Conservation (phyloP, 768 basidiomycete species). For the Pholiota microspora region DNA sequence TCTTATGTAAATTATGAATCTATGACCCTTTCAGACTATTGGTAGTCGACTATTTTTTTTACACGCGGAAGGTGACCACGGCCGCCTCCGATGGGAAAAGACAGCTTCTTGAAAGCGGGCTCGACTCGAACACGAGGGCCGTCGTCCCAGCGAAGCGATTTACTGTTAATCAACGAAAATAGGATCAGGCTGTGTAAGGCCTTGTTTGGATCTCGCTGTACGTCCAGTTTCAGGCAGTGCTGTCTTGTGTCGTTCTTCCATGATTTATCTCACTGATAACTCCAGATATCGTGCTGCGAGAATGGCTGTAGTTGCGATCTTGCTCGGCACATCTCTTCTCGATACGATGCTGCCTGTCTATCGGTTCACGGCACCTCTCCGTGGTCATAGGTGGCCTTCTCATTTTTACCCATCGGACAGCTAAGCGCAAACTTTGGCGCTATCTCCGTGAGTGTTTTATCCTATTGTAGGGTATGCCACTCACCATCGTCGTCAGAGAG, state of each 20-base stretch:
- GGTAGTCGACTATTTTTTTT: background rate
- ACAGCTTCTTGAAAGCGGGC: slow-evolving; percentile 1
- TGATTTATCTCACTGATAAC: slow-evolving; percentile 2
- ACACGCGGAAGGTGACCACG: slow-evolving; percentile 11
- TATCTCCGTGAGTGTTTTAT: slow-evolving; percentile 25
- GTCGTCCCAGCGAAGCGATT: slow-evolving; percentile 2
- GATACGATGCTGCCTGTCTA: slow-evolving; percentile 1
- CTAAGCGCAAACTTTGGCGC: slow-evolving; percentile 19
- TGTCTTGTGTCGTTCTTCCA: background rate
- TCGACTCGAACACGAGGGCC: background rate
- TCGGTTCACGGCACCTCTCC: slow-evolving; percentile 10
- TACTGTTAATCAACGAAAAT: slow-evolving; percentile 10
- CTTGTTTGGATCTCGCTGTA: slow-evolving; percentile 11
- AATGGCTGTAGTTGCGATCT: background rate
- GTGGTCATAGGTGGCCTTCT: slow-evolving; percentile 7
- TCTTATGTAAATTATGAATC: slow-evolving; percentile 7
- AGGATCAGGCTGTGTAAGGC: slow-evolving; percentile 11
- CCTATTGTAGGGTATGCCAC: slow-evolving; percentile 16
- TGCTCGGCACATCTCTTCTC: background rate
- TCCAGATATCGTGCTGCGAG: slow-evolving; percentile 2
- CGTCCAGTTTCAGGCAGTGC: background rate
- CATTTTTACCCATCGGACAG: slow-evolving; percentile 22
- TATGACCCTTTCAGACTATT: background rate
- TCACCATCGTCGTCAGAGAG: slow-evolving; percentile 20
- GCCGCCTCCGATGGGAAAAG: slow-evolving; percentile 12